Conservation (phyloP, 2,329 filamentous ascomycete species). For the Microcera coccophila region DNA sequence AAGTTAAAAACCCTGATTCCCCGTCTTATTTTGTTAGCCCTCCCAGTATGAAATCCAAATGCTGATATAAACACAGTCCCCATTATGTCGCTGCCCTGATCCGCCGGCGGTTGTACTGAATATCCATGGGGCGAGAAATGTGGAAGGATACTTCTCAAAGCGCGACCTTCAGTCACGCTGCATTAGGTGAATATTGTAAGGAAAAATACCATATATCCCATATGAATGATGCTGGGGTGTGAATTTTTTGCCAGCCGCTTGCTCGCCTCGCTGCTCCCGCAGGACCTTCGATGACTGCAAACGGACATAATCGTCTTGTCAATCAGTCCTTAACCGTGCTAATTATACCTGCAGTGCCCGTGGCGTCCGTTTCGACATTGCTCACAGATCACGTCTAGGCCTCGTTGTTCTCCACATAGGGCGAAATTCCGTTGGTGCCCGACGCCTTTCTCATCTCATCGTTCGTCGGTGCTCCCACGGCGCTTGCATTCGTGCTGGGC, state of each 20-base stretch:
- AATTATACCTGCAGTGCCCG: no score
- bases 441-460: constrained; percentile 26
- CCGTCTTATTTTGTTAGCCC: constrained; percentile 8
- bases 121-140: constrained; percentile 10
- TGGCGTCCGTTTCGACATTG: neutral
- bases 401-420: constrained; percentile 31
- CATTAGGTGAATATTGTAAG: constrained; percentile 18
- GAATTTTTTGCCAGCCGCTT: no score
- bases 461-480: constrained; percentile 38
- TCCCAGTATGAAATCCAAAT: constrained; percentile 1
- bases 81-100: constrained; percentile 3
- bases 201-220: constrained; percentile 17
- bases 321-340: no score
- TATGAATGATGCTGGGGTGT: no score
- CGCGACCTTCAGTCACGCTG: constrained; percentile 5
- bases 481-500: constrained; percentile 60
- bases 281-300: no score
- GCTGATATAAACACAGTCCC: constrained; percentile 3
- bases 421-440: constrained; percentile 11
- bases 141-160: constrained; percentile 8
- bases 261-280: no score
- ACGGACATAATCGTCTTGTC: no score
- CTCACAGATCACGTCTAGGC: constrained; percentile 21
- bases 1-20: neutral
- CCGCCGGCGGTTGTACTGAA: constrained; percentile 8